phyloP scores from a whole-genome alignment of 75 land plant genomes.

The Picea sitchensis region DNA sequence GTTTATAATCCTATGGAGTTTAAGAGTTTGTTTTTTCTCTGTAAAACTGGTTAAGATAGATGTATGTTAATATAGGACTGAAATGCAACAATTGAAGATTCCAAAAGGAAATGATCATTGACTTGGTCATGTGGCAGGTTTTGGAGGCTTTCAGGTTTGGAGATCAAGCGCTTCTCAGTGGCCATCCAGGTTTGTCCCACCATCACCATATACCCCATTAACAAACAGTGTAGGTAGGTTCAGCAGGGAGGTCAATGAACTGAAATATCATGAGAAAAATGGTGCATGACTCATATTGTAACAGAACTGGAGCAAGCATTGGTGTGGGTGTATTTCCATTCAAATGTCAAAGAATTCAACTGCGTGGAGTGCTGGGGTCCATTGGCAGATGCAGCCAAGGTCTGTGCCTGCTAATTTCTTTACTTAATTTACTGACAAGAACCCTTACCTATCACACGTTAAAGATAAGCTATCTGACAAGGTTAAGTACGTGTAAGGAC shows the following conservation, averaged over 20 bases:
- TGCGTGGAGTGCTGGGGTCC: constrained; percentile 94
- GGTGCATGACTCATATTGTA: background rate
- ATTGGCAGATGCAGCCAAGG: constrained; percentile 54
- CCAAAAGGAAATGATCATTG: background rate
- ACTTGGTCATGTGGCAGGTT: constrained; percentile 33
- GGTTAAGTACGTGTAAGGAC: background rate
- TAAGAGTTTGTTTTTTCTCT: too few species aligned
- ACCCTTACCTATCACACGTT: background rate
- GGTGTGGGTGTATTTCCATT: constrained; percentile 93
- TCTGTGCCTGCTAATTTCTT: background rate
- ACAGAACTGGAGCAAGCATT: constrained; percentile 62
- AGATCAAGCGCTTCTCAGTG: constrained; percentile 41
- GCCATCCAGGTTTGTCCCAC: constrained; percentile 19
- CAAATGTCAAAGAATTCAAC: constrained; percentile 77
- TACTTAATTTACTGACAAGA: background rate
- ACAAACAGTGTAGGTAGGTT: too few species aligned
- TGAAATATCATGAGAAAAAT: too few species aligned
- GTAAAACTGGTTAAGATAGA: too few species aligned
- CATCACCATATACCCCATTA: background rate
- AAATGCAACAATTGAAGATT: too few species aligned
- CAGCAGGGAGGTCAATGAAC: too few species aligned
- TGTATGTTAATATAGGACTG: too few species aligned
- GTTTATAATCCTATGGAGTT: too few species aligned
- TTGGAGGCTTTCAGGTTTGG: constrained; percentile 72
- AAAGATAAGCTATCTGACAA: constrained; percentile 10